Evolutionary conservation across 2,329 filamentous ascomycete genomes (phyloP).

Genomic region (Fulvia fulva): DNA sequence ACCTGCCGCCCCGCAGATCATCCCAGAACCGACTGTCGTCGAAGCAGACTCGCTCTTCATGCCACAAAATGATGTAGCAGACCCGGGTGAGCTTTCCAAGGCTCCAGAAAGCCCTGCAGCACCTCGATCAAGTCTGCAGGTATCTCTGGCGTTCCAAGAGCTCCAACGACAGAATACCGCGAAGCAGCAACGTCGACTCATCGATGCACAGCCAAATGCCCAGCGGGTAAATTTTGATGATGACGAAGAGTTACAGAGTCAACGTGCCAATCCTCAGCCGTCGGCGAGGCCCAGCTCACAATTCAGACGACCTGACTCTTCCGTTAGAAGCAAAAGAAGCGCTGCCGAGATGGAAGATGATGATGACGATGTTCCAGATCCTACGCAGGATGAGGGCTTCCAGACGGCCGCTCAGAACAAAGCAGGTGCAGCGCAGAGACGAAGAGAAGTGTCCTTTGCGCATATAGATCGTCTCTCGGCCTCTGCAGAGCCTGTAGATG

Average conservation of each 20-base stretch:
- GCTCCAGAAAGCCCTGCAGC: background rate
- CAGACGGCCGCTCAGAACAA: slow-evolving; percentile 37
- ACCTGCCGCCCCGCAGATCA: background rate
- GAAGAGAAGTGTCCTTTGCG: slow-evolving; percentile 33
- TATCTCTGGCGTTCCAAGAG: background rate
- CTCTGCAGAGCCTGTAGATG: background rate
- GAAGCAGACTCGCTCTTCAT: background rate
- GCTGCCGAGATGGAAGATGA: slow-evolving; percentile 29
- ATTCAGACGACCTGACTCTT: background rate
- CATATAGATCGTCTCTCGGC: slow-evolving; percentile 1
- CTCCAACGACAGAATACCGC: background rate
- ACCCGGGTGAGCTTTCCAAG: background rate
- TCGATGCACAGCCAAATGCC: slow-evolving; percentile 27
- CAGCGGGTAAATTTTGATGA: slow-evolving; percentile 9
- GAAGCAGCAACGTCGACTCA: slow-evolving; percentile 11
- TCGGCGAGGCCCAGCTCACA: slow-evolving; percentile 16
- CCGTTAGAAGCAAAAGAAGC: slow-evolving; percentile 23
- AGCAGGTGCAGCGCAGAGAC: slow-evolving; percentile 31
- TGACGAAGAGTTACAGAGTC: slow-evolving; percentile 4
- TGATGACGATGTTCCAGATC: slow-evolving; percentile 22
- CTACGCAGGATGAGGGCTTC: slow-evolving; percentile 44
- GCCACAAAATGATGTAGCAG: background rate
- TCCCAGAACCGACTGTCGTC: background rate
- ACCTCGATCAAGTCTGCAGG: background rate
- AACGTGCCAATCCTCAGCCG: background rate